A percentile compares a stretch with the other conserved stretches of the same genome.
Evolutionary conservation across 2,329 filamentous ascomycete genomes (phyloP).

Genomic region (Capronia coronata): DNA sequence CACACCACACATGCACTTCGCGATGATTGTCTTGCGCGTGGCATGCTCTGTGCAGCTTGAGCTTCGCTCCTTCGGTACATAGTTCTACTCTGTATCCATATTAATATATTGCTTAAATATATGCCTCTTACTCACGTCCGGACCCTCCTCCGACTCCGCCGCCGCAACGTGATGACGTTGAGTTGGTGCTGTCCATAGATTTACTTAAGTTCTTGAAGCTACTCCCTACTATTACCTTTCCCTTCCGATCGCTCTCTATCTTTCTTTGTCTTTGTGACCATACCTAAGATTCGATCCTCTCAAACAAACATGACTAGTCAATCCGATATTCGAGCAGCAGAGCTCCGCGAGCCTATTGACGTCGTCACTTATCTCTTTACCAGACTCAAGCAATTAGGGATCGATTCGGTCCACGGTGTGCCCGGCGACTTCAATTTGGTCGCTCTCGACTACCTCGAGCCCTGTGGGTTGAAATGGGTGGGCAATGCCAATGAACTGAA

Average conservation of each 20-base stretch:
- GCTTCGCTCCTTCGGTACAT: neutral
- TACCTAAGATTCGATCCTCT: neutral
- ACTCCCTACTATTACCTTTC: neutral
- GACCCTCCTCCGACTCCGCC: constrained; percentile 1
- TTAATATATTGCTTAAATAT: neutral
- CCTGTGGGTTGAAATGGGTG: constrained; percentile 51
- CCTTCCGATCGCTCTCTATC: neutral
- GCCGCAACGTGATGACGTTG: constrained; percentile 8
- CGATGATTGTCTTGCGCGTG: neutral
- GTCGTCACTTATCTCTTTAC: constrained; percentile 47
- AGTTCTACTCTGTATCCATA: neutral
- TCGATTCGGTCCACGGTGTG: constrained; percentile 47
- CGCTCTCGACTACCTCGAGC: constrained; percentile 52
- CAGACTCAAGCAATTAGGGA: constrained; percentile 45
- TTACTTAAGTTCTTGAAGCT: neutral
- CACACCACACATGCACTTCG: constrained; percentile 9
- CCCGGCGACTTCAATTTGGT: constrained; percentile 43
- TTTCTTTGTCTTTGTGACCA: neutral
- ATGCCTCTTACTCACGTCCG: neutral
- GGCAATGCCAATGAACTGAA: constrained; percentile 59
- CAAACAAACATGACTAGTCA: constrained; percentile 9
- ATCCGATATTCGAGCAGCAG: constrained; percentile 38
- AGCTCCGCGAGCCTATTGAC: constrained; percentile 42
- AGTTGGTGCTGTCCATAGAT: constrained; percentile 1
- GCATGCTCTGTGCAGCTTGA: neutral